A percentile compares a stretch with the other conserved stretches of the same genome.
Conservation (phyloP, 768 basidiomycete species). For the Tephrocybe sp. region DNA sequence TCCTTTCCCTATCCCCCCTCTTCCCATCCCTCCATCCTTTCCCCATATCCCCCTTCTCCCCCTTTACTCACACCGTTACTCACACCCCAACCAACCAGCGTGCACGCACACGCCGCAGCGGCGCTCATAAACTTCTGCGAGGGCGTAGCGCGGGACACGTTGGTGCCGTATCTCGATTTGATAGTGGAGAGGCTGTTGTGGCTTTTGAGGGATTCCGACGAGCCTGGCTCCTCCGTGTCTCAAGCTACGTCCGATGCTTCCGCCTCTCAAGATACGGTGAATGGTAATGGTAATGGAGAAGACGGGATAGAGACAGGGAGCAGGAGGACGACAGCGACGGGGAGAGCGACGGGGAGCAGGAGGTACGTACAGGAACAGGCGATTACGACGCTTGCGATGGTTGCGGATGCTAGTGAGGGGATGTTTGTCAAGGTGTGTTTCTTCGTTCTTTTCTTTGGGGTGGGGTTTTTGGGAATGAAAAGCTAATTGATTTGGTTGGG, state of each 20-base stretch:
- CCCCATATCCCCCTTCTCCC: no score
- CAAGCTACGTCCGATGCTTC: no score
- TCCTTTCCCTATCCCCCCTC: not conserved
- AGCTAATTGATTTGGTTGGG: not conserved
- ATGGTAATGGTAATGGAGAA: no score
- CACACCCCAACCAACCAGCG: slow-evolving; percentile 37
- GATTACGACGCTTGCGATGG: slow-evolving; percentile 85
- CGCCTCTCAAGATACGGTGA: no score
- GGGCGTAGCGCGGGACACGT: slow-evolving; percentile 70
- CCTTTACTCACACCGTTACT: not conserved
- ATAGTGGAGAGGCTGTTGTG: slow-evolving; percentile 73
- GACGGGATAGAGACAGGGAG: no score
- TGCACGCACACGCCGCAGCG: slow-evolving; percentile 83
- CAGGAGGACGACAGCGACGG: slow-evolving; percentile 39
- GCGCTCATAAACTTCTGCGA: slow-evolving; percentile 92
- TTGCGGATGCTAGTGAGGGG: slow-evolving; percentile 79
- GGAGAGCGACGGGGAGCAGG: slow-evolving; percentile 54
- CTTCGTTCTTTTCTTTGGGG: no score
- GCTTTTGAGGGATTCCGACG: slow-evolving; percentile 54
- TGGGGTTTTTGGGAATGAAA: no score
- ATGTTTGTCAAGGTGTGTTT: slow-evolving; percentile 66
- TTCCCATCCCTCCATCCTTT: not conserved
- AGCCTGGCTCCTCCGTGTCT: no score
- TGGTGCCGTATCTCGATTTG: slow-evolving; percentile 75
- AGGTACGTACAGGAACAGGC: slow-evolving; percentile 87